phyloP scores from a whole-genome alignment of 73 alveolate genomes.

The Paramecium sexaurelia region DNA sequence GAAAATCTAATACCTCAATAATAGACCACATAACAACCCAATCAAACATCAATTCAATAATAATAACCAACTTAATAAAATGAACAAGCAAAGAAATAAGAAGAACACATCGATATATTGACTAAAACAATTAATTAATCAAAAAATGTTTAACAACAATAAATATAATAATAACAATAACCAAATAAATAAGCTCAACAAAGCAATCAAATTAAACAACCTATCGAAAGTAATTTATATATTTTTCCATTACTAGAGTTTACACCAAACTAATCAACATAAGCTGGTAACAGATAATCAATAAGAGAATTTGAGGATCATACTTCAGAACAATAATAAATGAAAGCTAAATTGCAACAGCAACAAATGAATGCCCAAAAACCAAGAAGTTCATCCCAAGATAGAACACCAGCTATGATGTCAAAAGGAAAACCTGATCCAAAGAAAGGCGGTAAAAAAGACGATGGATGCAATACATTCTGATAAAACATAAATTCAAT shows the following conservation, averaged over 20 bases:
- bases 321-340: neutral
- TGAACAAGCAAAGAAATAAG: neutral
- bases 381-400: slow-evolving; percentile 39
- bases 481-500: slow-evolving; percentile 32
- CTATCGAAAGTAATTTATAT: neutral
- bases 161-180: neutral
- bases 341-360: neutral
- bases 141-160: neutral
- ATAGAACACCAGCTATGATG: neutral
- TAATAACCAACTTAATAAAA: slow-evolving; percentile 7
- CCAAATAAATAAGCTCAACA: neutral
- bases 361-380: slow-evolving; percentile 5
- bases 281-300: neutral
- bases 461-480: slow-evolving; percentile 52
- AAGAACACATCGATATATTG: neutral
- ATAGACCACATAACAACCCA: neutral
- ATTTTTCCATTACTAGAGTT: neutral
- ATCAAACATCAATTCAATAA: neutral
- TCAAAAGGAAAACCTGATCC: neutral
- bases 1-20: slow-evolving; percentile 52
- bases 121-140: neutral
- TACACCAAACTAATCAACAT: neutral
- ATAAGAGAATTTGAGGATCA: slow-evolving; percentile 26
- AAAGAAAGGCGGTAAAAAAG: slow-evolving; percentile 52
- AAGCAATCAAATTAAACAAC: neutral